These are phyloP conservation scores for Gracilaria caudata DNA, from an alignment of 23 red algal genomes.

Conservation along the genomic window DNA sequence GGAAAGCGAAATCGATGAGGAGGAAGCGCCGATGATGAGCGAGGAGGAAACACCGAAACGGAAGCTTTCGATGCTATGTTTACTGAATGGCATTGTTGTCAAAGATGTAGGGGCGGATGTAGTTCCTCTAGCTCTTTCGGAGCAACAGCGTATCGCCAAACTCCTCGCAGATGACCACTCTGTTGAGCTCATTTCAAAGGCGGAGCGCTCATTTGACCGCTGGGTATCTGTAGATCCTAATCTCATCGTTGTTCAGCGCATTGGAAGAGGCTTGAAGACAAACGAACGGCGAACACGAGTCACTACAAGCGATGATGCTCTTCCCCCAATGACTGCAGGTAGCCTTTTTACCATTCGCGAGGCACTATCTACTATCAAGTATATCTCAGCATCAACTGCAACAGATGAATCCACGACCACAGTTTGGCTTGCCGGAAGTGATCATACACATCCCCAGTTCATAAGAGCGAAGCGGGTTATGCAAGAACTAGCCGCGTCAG, in stretches of 20 bases:
- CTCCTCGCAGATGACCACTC: not conserved
- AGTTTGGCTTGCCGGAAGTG: constrained; percentile 39
- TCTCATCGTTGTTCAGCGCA: constrained; percentile 45
- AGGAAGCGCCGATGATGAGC: not conserved
- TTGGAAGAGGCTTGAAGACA: constrained; percentile 26
- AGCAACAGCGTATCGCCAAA: constrained; percentile 62
- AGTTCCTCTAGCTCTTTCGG: constrained; percentile 35
- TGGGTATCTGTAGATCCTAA: constrained; percentile 45
- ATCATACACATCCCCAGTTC: constrained; percentile 21
- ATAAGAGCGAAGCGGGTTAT: not conserved
- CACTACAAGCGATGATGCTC: constrained; percentile 26
- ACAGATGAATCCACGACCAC: constrained; percentile 24
- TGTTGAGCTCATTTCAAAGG: not conserved
- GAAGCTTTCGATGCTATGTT: constrained; percentile 47
- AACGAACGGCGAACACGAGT: constrained; percentile 4
- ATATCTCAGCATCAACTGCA: not conserved
- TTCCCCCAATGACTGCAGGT: constrained; percentile 15
- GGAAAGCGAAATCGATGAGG: not conserved
- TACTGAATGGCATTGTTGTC: constrained; percentile 64
- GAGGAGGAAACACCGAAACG: not conserved
- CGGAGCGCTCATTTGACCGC: constrained; percentile 26
- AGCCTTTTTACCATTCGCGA: constrained; percentile 17
- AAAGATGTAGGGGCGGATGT: constrained; percentile 45
- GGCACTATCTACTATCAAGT: not conserved
- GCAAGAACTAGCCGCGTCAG: constrained; percentile 16